Conservation (phyloP, 257 asterid genomes). For the Solanum virginianum region DNA sequence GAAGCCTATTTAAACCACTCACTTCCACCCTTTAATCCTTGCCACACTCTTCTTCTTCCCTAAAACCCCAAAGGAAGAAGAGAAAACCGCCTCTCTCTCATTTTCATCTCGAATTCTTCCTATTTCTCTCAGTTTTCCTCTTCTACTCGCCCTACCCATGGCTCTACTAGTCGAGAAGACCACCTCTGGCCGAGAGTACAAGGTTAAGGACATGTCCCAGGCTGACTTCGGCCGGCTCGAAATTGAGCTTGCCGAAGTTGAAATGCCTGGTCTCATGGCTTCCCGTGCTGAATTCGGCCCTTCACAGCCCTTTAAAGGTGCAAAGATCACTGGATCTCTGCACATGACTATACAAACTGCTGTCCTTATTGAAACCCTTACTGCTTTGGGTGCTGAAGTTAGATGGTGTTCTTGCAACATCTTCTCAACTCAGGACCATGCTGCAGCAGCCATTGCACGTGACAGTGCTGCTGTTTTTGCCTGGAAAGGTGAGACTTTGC, state of each 20-base stretch:
- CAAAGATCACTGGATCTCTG: conserved; percentile 60
- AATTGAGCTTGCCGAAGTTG: conserved; percentile 79
- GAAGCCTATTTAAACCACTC: conserved; percentile 13
- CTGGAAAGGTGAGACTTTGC: conserved; percentile 76
- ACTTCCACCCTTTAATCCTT: neutral
- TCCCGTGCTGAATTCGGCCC: conserved; percentile 72
- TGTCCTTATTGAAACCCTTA: conserved; percentile 61
- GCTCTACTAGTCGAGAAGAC: conserved; percentile 69
- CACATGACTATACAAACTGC: conserved; percentile 94
- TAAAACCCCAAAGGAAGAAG: neutral
- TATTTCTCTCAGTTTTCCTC: neutral
- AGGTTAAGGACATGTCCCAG: conserved; percentile 89
- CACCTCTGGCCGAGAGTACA: conserved; percentile 69
- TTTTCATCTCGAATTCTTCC: neutral
- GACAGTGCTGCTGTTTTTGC: conserved; percentile 91
- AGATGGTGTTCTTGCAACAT: conserved; percentile 92
- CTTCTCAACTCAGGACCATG: conserved; percentile 85
- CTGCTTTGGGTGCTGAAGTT: conserved; percentile 82
- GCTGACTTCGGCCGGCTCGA: conserved; percentile 89
- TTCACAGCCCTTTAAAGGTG: conserved; percentile 66
- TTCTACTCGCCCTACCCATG: conserved; percentile 18
- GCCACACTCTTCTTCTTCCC: conserved; percentile 8
- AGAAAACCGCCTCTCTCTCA: neutral
- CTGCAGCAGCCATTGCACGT: conserved; percentile 80
- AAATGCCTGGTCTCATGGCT: conserved; percentile 82